Percentiles rank a stretch among this genome's conserved stretches.
These are phyloP conservation scores for Acer yangbiense DNA, from an alignment of 345 rosid species.

Conservation along the genomic window DNA sequence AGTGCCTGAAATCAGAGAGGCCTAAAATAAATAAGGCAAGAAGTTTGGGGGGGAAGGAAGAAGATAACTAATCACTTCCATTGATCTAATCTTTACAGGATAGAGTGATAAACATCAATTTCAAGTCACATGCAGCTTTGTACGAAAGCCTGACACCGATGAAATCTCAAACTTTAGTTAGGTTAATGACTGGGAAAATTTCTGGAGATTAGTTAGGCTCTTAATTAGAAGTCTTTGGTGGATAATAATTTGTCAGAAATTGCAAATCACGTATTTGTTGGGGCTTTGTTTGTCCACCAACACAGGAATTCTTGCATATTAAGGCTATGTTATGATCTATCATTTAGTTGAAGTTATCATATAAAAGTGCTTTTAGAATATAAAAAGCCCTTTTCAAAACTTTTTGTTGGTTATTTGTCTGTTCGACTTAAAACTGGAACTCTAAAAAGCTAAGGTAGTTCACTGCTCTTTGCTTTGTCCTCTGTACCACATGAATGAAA, in stretches of 20 bases:
- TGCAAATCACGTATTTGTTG: not conserved
- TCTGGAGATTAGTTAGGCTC: not conserved
- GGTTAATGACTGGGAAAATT: not conserved
- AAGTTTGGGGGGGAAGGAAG: not conserved
- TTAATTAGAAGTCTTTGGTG: not conserved
- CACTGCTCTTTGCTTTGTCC: not conserved
- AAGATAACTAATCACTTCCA: not conserved
- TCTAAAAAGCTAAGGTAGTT: not conserved
- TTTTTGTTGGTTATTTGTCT: constrained; percentile 11
- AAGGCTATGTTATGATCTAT: not conserved
- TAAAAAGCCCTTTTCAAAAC: not conserved
- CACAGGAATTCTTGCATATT: not conserved
- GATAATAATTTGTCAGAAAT: not conserved
- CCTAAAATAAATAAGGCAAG: constrained; percentile 7
- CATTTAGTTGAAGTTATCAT: not conserved
- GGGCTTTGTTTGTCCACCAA: not conserved
- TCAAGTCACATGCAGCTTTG: not conserved
- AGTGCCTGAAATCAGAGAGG: not conserved
- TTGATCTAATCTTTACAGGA: not conserved
- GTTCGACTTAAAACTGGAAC: not conserved
- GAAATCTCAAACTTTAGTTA: not conserved
- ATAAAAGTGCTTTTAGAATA: not conserved
- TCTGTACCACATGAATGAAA: constrained; percentile 7
- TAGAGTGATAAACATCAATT: not conserved
- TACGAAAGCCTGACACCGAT: not conserved